Percentiles rank a stretch among this genome's conserved stretches.
These are phyloP conservation scores for Acrodontium crateriforme DNA, from an alignment of 2,329 filamentous ascomycete genomes.

Conservation along the genomic window DNA sequence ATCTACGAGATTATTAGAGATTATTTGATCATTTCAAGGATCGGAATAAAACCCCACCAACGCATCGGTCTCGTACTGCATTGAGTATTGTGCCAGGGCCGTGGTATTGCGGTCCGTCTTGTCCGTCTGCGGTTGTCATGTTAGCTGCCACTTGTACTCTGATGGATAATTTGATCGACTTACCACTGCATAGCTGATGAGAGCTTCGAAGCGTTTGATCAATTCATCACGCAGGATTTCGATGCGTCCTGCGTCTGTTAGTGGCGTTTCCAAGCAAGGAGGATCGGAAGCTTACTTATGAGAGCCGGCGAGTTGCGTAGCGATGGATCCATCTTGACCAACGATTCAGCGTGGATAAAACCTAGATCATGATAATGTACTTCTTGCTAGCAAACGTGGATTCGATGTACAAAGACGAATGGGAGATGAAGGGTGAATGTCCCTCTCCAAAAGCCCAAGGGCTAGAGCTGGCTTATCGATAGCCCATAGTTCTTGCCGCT, in stretches of 20 bases:
- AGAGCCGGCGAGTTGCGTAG: constrained; percentile 29
- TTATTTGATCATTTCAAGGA: constrained; percentile 2
- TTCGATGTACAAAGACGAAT: too few relatives aligned
- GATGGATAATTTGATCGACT: constrained; percentile 1
- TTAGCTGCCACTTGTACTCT: background rate
- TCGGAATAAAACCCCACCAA: constrained; percentile 30
- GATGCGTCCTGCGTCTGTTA: constrained; percentile 25
- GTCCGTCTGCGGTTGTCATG: constrained; percentile 26
- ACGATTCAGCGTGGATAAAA: too few relatives aligned
- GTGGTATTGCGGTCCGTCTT: constrained; percentile 40
- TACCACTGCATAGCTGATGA: constrained; percentile 41
- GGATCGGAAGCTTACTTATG: constrained; percentile 15
- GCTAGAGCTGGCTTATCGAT: too few relatives aligned
- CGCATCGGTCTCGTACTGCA: constrained; percentile 44
- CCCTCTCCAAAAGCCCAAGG: too few relatives aligned
- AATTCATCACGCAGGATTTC: constrained; percentile 27
- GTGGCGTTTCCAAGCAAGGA: background rate
- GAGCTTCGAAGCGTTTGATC: constrained; percentile 41
- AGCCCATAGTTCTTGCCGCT: too few relatives aligned
- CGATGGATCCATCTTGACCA: constrained; percentile 29
- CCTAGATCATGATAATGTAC: too few relatives aligned
- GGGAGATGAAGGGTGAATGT: too few relatives aligned
- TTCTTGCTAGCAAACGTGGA: too few relatives aligned
- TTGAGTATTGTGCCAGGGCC: constrained; percentile 43
- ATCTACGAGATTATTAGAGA: too few relatives aligned